Conservation (phyloP, 176 grass and related monocot species). For the Saccharum spontaneum region DNA sequence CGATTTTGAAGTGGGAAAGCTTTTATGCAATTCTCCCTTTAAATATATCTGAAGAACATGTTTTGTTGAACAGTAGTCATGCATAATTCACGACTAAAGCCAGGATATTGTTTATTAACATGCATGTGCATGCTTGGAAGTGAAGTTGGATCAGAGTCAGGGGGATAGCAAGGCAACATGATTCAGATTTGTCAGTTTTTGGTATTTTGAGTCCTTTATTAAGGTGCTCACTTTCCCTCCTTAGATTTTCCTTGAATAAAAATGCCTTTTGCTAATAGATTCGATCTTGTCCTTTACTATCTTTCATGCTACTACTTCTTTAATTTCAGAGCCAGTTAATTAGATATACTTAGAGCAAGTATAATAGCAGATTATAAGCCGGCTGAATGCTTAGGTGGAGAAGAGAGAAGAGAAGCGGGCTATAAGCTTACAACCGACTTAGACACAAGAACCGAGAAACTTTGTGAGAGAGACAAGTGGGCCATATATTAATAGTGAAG, state of each 20-base stretch:
- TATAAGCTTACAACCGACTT: too few relatives aligned
- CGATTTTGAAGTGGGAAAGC: background rate
- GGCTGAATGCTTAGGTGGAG: too few relatives aligned
- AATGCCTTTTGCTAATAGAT: constrained; percentile 19
- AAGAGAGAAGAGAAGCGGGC: too few relatives aligned
- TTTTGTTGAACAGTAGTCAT: background rate
- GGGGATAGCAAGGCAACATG: constrained; percentile 12
- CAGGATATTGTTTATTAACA: background rate
- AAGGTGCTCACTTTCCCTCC: background rate
- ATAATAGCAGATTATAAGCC: too few relatives aligned
- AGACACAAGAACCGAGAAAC: too few relatives aligned
- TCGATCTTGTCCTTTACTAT: constrained; percentile 1
- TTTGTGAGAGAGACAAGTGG: too few relatives aligned
- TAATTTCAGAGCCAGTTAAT: background rate
- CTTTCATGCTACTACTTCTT: constrained; percentile 11
- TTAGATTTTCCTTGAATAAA: constrained; percentile 8
- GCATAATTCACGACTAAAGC: background rate
- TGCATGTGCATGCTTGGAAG: background rate
- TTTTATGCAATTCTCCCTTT: background rate
- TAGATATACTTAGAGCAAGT: background rate
- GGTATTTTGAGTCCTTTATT: constrained; percentile 5
- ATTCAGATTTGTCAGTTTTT: constrained; percentile 32
- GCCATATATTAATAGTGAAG: too few relatives aligned
- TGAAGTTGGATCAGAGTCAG: constrained; percentile 13
- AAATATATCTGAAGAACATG: background rate